Base-by-base conservation (phyloP, 495 filamentous ascomycete genomes). In the Jackrogersella minutella region DNA sequence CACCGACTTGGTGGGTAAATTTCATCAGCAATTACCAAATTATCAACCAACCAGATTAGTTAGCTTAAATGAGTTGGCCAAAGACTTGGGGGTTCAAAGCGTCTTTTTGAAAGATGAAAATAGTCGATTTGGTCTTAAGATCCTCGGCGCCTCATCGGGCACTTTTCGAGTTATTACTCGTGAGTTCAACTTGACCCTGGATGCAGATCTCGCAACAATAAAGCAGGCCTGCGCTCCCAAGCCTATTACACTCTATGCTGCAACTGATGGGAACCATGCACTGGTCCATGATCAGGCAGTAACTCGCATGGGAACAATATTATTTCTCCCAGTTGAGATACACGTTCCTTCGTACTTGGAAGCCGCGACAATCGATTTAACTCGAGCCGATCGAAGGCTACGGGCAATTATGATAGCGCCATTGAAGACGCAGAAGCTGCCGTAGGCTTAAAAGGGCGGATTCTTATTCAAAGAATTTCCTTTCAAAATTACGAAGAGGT, bases 121-220 rank as follows among this genome's bases (percentile, higher is more conserved):
- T 44, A 70, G 74, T 52, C 78, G 86, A 22, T 80, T 87, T 59
- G 83, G 88, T 1, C 82, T 92, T 8, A 51, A 51, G 72, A 87
- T 91, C 36, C 83, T 92, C 0, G 91, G 90, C 7, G 90, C 91
- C 0, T 88, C 87, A n/a, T 93, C 88, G 89, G 88, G 83, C 0
- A 79, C 82, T 43, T 87, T 85, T 64, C 82, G 83, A 33, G 85
- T 86, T 5, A 53, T 92, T 4, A 71, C 74, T 1, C 60, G 73
- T 0, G 60, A 77, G 4, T 71, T 86, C 13, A 72, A 66, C 1
- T 68, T 87, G 2, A 72, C 79, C 4, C 58, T 69, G 0, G 37
- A 70, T 1, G 73, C 71, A 5, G 46, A 74, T 4, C 34, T 75
- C 11, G 47, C 49, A 13, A 49, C 65, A 0, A 55, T 67, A 11